Evolutionary conservation across 2,329 filamentous ascomycete species (phyloP).

Genomic region (Diaporthe ilicicola): DNA sequence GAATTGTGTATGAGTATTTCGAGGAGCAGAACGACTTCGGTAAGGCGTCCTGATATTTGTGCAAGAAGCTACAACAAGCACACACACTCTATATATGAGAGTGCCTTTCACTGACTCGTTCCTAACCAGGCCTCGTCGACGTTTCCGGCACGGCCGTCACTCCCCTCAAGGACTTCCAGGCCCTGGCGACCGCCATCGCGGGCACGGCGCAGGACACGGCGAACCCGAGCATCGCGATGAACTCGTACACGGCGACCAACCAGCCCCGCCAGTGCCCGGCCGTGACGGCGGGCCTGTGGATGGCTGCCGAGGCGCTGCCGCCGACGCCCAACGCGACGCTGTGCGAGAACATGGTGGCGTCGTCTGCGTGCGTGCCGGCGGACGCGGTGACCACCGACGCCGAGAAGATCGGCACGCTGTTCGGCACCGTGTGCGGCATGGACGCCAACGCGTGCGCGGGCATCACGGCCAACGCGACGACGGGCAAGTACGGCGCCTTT

Average conservation of each 20-base stretch:
- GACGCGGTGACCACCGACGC: conserved; percentile 65
- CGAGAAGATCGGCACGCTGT: conserved; percentile 72
- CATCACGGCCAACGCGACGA: conserved; percentile 72
- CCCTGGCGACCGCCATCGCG: conserved; percentile 77
- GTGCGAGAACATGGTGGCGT: conserved; percentile 86
- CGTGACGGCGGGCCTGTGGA: conserved; percentile 72
- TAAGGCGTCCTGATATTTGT: neutral
- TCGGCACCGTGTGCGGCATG: conserved; percentile 75
- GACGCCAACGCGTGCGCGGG: conserved; percentile 66
- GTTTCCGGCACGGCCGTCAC: conserved; percentile 60
- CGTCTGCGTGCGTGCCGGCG: conserved; percentile 75
- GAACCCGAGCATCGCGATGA: conserved; percentile 69
- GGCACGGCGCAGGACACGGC: conserved; percentile 75
- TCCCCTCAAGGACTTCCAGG: conserved; percentile 71
- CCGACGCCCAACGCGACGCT: conserved; percentile 81
- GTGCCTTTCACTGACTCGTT: no score
- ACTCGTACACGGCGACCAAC: conserved; percentile 77
- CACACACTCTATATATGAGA: no score
- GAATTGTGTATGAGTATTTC: conserved; percentile 99
- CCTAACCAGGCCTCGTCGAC: conserved; percentile 68
- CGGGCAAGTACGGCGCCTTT: conserved; percentile 78
- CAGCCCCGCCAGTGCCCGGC: conserved; percentile 76
- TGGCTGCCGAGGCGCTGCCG: conserved; percentile 75
- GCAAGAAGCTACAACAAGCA: neutral
- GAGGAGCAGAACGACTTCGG: conserved; percentile 79